These are phyloP conservation scores for Fusarium pilosicola DNA, from an alignment of 2,329 filamentous ascomycete species.

Conservation along the genomic window DNA sequence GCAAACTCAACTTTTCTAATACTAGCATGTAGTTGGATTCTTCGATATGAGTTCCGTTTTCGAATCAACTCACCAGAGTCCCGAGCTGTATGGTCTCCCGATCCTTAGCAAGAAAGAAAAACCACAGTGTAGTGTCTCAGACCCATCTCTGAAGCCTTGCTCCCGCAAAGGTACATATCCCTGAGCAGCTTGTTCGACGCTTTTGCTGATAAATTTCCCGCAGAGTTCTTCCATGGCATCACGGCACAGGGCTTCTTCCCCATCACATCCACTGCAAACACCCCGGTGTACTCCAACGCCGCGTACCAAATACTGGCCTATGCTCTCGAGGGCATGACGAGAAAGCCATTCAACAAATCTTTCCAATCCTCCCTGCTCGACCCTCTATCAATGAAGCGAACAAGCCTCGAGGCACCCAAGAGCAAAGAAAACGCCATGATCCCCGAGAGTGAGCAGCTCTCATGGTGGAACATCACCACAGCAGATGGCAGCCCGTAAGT, in stretches of 20 bases:
- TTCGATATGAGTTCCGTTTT: neutral
- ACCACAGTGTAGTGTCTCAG: neutral
- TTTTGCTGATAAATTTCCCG: neutral
- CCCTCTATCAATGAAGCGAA: neutral
- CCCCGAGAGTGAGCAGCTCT: neutral
- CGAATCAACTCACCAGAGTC: neutral
- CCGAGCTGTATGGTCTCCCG: neutral
- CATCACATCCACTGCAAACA: neutral
- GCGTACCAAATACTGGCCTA: conserved; percentile 18
- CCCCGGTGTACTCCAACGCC: conserved; percentile 6
- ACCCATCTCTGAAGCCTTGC: neutral
- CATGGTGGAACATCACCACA: neutral
- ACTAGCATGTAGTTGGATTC: neutral
- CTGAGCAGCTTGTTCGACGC: accelerated
- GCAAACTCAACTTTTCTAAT: neutral
- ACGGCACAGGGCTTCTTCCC: neutral
- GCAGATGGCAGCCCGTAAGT: conserved; percentile 2
- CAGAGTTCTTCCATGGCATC: conserved; percentile 7
- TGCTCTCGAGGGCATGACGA: conserved; percentile 4
- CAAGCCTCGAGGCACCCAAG: neutral
- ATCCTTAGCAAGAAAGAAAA: neutral
- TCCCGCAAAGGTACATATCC: neutral
- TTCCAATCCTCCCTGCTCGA: neutral
- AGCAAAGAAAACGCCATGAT: neutral
- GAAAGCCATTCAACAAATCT: neutral